phyloP scores from a whole-genome alignment of 768 basidiomycete genomes.

The Pisolithus tinctorius region DNA sequence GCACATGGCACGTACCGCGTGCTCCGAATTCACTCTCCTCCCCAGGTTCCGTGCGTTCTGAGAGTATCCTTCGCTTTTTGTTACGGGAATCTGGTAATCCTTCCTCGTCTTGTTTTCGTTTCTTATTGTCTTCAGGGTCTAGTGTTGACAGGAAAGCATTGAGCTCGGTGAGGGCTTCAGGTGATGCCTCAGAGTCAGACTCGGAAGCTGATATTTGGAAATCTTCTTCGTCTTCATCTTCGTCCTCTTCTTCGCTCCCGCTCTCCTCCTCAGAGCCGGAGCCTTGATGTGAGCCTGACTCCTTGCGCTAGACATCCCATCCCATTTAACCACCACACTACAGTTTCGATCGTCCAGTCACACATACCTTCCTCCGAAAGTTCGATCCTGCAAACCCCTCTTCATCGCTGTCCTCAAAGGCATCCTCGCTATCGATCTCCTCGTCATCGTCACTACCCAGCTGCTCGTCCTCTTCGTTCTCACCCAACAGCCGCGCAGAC shows the following conservation, averaged over 20 bases:
- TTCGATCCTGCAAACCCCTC: slow-evolving; percentile 67
- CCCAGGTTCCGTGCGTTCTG: slow-evolving; percentile 73
- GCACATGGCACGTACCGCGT: slow-evolving; percentile 35
- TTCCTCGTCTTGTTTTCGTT: slow-evolving; percentile 38
- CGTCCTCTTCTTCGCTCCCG: slow-evolving; percentile 29
- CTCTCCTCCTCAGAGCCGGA: slow-evolving; percentile 20
- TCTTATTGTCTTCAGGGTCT: slow-evolving; percentile 46
- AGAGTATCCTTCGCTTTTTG: slow-evolving; percentile 52
- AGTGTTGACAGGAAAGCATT: slow-evolving; percentile 67
- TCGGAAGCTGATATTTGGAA: slow-evolving; percentile 42
- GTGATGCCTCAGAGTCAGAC: slow-evolving; percentile 39
- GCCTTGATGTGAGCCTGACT: slow-evolving; percentile 7
- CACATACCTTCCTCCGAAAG: slow-evolving; percentile 23
- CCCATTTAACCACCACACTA: slow-evolving; percentile 20
- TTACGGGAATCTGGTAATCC: slow-evolving; percentile 16
- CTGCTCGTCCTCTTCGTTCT: slow-evolving; percentile 43
- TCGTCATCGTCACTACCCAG: slow-evolving; percentile 74
- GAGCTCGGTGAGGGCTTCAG: slow-evolving; percentile 61
- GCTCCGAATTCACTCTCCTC: slow-evolving; percentile 77
- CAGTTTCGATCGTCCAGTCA: not conserved
- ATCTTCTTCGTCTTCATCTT: slow-evolving; percentile 30
- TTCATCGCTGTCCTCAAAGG: slow-evolving; percentile 76
- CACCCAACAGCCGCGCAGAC: slow-evolving; percentile 44
- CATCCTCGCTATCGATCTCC: slow-evolving; percentile 79
- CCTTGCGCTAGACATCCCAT: slow-evolving; percentile 12